Evolutionary conservation across 441 rosid genomes (phyloP).

Genomic region (Monsonia emarginata): DNA sequence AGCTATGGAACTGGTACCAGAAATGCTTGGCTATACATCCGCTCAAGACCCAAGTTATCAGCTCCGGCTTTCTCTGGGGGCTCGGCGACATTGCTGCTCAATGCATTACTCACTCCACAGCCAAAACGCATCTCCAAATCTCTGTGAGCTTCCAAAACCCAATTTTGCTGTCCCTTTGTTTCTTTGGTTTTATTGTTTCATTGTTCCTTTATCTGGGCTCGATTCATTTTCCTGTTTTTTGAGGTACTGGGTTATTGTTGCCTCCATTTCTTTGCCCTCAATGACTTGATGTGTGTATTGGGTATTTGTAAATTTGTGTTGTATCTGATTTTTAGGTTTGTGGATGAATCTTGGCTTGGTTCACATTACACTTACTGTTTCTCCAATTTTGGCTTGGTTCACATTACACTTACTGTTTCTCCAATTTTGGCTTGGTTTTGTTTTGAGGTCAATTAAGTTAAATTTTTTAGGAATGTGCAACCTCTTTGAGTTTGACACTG

Average conservation of each 20-base stretch:
- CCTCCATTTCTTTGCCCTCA: not conserved
- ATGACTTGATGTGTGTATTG: not conserved
- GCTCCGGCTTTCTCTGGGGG: constrained; percentile 90
- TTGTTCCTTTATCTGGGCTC: constrained; percentile 4
- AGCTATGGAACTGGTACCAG: constrained; percentile 88
- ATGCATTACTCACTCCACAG: constrained; percentile 71
- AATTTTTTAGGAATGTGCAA: not conserved
- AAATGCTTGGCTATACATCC: constrained; percentile 58
- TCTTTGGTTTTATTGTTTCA: constrained; percentile 17
- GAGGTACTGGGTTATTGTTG: not conserved
- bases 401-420: not conserved
- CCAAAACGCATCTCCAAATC: constrained; percentile 34
- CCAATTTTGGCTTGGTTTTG: not conserved
- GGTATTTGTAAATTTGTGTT: not conserved
- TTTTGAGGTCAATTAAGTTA: too few species aligned
- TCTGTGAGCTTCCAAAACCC: constrained; percentile 22
- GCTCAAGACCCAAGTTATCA: constrained; percentile 72
- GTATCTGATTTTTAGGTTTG: constrained; percentile 2
- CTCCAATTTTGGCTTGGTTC: not conserved
- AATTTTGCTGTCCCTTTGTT: not conserved
- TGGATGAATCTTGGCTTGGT: not conserved
- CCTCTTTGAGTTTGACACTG: not conserved
- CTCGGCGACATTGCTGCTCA: constrained; percentile 85
- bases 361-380: not conserved
- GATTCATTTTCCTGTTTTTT: not conserved